A percentile compares a stretch with the other conserved stretches of the same genome.
phyloP scores from a whole-genome alignment of 768 basidiomycete species.

The Pholiota microspora region DNA sequence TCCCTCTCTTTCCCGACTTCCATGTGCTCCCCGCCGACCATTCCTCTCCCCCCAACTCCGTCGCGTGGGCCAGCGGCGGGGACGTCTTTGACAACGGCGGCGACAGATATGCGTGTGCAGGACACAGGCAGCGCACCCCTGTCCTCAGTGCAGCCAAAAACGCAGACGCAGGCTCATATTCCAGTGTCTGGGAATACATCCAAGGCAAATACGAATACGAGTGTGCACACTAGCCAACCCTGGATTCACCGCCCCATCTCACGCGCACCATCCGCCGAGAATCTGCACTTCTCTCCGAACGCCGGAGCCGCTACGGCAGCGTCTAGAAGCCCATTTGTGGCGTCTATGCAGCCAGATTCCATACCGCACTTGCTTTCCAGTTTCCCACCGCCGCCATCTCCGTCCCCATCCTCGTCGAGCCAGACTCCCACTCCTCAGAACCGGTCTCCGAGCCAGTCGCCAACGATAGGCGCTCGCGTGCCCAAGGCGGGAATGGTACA shows the following conservation, averaged over 20 bases:
- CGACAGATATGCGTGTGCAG: neutral
- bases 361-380: neutral
- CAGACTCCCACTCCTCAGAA: neutral
- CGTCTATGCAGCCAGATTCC: neutral
- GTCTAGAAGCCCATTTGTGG: neutral
- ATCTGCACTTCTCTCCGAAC: neutral
- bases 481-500: neutral
- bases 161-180: too few species aligned
- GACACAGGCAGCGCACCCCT: neutral
- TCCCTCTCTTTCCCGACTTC: neutral
- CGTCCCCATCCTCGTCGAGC: neutral
- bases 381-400: neutral
- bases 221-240: neutral
- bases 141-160: too few species aligned
- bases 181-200: neutral
- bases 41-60: neutral
- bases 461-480: neutral
- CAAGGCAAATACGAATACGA: neutral
- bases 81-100: neutral
- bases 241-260: neutral
- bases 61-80: neutral
- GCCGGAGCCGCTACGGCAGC: neutral
- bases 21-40: neutral
- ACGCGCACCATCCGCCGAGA: neutral
- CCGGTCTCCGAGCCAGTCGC: neutral